These are phyloP conservation scores for Lactarius psammicola DNA, from an alignment of 768 basidiomycete genomes.

Conservation along the genomic window DNA sequence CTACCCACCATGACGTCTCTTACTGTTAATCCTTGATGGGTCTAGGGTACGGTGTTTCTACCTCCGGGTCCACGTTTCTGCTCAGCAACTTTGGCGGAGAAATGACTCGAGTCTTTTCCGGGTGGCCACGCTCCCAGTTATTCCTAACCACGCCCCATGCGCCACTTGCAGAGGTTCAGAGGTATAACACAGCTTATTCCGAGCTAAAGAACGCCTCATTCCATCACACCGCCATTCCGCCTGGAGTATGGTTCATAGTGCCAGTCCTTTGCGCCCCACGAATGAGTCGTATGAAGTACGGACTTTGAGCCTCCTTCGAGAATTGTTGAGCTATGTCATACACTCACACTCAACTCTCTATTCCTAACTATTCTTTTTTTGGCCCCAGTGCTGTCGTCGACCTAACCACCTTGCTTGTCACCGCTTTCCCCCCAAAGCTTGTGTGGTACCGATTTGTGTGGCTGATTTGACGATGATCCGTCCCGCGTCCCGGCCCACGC, in stretches of 20 bases:
- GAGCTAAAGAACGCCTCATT: neutral
- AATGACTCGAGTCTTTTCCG: neutral
- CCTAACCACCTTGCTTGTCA: neutral
- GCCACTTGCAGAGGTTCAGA: neutral
- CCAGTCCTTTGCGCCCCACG: neutral
- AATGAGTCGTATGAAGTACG: neutral
- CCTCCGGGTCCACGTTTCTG: neutral
- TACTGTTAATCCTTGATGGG: neutral
- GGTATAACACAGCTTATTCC: neutral
- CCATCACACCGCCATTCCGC: neutral
- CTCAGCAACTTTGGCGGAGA: neutral
- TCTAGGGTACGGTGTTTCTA: neutral
- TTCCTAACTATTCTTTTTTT: neutral
- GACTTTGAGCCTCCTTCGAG: neutral
- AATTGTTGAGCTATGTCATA: neutral
- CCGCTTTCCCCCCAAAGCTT: neutral
- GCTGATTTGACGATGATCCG: neutral
- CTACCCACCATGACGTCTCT: neutral
- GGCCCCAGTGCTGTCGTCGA: neutral
- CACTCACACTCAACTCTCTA: neutral
- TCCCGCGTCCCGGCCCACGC: neutral
- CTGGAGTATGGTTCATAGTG: neutral
- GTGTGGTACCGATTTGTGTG: neutral
- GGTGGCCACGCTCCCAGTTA: neutral
- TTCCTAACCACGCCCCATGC: neutral